phyloP scores from a whole-genome alignment of 1,284 basidiomycete genomes.

The Papiliotrema nemorosa region DNA sequence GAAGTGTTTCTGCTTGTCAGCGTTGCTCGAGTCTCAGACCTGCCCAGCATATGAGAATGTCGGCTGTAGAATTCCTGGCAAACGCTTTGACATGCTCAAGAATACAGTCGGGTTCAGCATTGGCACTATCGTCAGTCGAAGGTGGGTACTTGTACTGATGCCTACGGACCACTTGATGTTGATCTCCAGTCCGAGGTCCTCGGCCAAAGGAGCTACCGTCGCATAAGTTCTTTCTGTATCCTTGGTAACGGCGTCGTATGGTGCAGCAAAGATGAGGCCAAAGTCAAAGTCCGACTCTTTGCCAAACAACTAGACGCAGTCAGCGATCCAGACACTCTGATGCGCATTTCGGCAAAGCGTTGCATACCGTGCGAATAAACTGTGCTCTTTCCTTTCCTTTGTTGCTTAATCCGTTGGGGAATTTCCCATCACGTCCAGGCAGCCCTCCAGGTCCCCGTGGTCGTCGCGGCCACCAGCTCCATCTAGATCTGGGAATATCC shows the following conservation, averaged over 20 bases:
- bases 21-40: neutral
- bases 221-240: slow-evolving; percentile 28
- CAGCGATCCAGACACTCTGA: neutral
- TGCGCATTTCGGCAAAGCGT: neutral
- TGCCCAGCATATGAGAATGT: slow-evolving; percentile 27
- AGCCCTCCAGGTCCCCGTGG: slow-evolving; percentile 8
- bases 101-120: slow-evolving; percentile 17
- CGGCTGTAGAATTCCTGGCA: slow-evolving; percentile 9
- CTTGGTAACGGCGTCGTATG: slow-evolving; percentile 9
- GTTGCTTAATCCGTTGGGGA: slow-evolving; percentile 20
- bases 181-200: slow-evolving; percentile 21
- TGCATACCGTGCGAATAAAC: slow-evolving; percentile 17
- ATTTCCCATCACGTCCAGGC: slow-evolving; percentile 7
- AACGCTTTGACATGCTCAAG: slow-evolving; percentile 13
- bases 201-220: slow-evolving; percentile 24
- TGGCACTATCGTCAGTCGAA: slow-evolving; percentile 10
- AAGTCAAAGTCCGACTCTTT: slow-evolving; percentile 25
- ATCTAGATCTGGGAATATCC: neutral
- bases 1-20: slow-evolving; percentile 20
- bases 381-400: slow-evolving; percentile 22
- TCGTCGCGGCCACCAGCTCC: slow-evolving; percentile 1
- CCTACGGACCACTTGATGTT: slow-evolving; percentile 18
- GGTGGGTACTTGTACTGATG: neutral
- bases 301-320: slow-evolving; percentile 28
- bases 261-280: slow-evolving; percentile 28